Percentiles rank a stretch among this genome's conserved stretches.
Conservation (phyloP, 2,329 filamentous ascomycete species). For the Hypoxylon sp. region DNA sequence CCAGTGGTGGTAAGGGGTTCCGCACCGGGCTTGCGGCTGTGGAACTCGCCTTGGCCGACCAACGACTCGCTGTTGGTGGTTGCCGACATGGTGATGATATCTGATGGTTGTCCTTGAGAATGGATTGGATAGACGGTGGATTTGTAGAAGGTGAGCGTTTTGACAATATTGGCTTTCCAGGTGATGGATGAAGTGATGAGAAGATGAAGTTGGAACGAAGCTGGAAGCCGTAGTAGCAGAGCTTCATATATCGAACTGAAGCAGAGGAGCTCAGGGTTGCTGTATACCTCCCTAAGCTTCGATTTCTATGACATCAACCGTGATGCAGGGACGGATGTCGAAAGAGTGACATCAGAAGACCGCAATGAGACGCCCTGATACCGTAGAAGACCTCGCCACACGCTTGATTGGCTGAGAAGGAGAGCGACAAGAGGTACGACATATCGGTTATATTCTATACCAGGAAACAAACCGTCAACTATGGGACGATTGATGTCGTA, state of each 20-base stretch:
- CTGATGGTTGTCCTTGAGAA: neutral
- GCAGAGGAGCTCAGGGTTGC: neutral
- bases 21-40: conserved; percentile 56
- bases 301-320: conserved; percentile 25
- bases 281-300: neutral
- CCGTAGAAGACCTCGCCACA: conserved; percentile 2
- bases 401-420: neutral
- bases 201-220: neutral
- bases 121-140: neutral
- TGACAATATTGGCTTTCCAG: neutral
- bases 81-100: conserved; percentile 37
- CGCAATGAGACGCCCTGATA: conserved; percentile 3
- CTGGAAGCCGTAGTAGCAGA: neutral
- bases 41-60: conserved; percentile 64
- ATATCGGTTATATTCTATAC: too few relatives aligned
- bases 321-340: conserved; percentile 5
- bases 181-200: neutral
- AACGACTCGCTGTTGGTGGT: conserved; percentile 59
- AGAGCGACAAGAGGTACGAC: neutral
- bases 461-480: conserved; percentile 10
- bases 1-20: conserved; percentile 63
- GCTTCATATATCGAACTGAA: conserved; percentile 16
- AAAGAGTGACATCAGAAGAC: conserved; percentile 26
- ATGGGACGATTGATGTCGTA: conserved; percentile 3
- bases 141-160: neutral